phyloP scores from a whole-genome alignment of 73 alveolate species.

The Tetrahymena borealis region DNA sequence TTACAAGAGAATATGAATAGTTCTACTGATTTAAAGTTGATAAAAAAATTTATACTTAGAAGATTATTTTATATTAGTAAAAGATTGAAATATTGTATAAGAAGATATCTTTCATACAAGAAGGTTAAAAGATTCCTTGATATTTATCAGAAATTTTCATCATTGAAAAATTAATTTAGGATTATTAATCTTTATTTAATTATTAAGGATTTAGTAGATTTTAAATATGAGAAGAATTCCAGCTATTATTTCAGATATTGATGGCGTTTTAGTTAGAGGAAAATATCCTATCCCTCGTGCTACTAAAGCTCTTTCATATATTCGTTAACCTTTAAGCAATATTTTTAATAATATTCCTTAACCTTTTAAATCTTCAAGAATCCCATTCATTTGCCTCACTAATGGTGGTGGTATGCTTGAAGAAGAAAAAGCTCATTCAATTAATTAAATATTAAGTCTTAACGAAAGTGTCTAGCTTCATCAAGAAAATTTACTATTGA shows the following conservation, averaged over 20 bases:
- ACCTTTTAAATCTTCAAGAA: not conserved
- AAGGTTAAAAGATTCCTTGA: too few species aligned
- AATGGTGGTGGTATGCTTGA: conserved; percentile 75
- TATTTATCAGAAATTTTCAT: not conserved
- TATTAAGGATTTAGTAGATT: not conserved
- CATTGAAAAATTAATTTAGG: not conserved
- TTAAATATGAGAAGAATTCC: conserved; percentile 46
- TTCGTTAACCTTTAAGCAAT: not conserved
- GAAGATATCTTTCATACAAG: too few species aligned
- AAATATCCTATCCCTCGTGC: conserved; percentile 36
- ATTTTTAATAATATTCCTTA: conserved; percentile 1
- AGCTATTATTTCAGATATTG: conserved; percentile 66
- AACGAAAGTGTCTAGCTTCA: conserved; percentile 8
- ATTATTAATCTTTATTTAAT: not conserved
- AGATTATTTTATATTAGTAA: too few species aligned
- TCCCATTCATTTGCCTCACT: conserved; percentile 58
- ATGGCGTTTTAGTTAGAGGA: conserved; percentile 68
- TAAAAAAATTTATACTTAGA: too few species aligned
- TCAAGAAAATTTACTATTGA: conserved; percentile 44
- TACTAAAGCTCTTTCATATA: conserved; percentile 17
- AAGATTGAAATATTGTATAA: too few species aligned
- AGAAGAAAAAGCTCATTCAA: conserved; percentile 42
- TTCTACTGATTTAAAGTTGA: too few species aligned
- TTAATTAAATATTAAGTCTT: conserved; percentile 42
- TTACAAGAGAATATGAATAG: too few species aligned